Evolutionary conservation across 1,284 basidiomycete species (phyloP).

Genomic region (Schizophyllum amplum): DNA sequence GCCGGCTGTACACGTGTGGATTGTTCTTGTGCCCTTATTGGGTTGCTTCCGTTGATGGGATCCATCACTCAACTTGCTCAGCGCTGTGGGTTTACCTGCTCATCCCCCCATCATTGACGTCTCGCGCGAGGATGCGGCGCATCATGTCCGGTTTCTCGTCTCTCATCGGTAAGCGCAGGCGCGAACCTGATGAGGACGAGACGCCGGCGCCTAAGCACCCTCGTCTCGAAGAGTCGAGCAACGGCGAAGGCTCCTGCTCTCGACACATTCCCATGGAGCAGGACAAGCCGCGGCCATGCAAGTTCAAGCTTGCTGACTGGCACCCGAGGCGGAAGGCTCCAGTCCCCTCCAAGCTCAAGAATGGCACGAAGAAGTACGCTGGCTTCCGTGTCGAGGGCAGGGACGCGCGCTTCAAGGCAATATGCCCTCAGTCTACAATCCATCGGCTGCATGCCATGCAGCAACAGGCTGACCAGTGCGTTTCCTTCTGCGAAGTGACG

Average conservation of each 20-base stretch:
- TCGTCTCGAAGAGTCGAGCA: too few species aligned
- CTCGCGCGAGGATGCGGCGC: neutral
- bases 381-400: neutral
- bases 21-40: too few species aligned
- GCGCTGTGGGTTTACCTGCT: too few species aligned
- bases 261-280: too few species aligned
- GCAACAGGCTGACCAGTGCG: neutral
- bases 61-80: neutral
- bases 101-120: neutral
- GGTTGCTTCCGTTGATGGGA: neutral
- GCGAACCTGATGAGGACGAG: neutral
- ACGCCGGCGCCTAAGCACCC: too few species aligned
- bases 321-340: neutral
- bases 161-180: neutral
- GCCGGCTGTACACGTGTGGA: too few species aligned
- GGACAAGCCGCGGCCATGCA: too few species aligned
- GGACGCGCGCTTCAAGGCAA: neutral
- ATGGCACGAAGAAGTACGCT: neutral
- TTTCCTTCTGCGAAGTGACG: neutral
- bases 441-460: neutral
- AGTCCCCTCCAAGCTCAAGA: neutral
- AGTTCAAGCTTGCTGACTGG: neutral
- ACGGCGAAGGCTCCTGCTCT: too few species aligned
- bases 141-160: neutral
- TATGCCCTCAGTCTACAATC: neutral